Conservation (phyloP, 345 rosid species). For the Arabidopsis suecica region DNA sequence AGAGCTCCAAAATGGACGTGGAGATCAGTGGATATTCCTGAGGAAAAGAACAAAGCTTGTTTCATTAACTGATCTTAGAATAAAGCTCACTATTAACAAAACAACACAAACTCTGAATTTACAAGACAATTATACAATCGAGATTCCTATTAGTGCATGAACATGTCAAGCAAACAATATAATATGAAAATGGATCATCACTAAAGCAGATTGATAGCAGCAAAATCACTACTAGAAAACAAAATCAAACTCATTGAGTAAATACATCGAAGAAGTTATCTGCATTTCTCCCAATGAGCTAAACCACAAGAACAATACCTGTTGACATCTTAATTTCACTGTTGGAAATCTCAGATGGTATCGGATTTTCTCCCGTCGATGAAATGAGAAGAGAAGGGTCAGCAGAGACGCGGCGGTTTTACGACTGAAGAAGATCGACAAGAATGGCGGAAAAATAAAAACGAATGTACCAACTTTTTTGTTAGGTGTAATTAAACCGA, state of each 20-base stretch:
- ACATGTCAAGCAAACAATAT: not conserved
- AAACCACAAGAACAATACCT: slow-evolving; percentile 21
- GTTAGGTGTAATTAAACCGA: slow-evolving; percentile 11
- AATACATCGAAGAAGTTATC: slow-evolving; percentile 42
- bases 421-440: slow-evolving; percentile 16
- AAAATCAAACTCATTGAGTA: slow-evolving; percentile 27
- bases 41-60: slow-evolving; percentile 1
- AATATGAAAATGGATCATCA: not conserved
- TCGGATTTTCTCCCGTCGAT: not conserved
- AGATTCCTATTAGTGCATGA: not conserved
- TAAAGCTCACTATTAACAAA: not conserved
- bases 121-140: not conserved
- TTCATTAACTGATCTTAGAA: slow-evolving; percentile 4
- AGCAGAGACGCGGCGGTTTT: slow-evolving; percentile 19
- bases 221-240: not conserved
- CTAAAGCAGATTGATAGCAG: slow-evolving; percentile 1
- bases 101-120: not conserved
- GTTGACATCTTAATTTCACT: slow-evolving; percentile 10
- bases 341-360: not conserved
- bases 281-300: not conserved
- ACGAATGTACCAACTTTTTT: slow-evolving; percentile 21
- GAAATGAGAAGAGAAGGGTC: slow-evolving; percentile 1
- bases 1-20: slow-evolving; percentile 21
- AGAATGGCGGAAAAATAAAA: not conserved
- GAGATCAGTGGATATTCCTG: slow-evolving; percentile 39